A percentile compares a stretch with the other conserved stretches of the same genome.
phyloP scores from a whole-genome alignment of 2,329 filamentous ascomycete species.

The Lasiodiplodia gonubiensis region DNA sequence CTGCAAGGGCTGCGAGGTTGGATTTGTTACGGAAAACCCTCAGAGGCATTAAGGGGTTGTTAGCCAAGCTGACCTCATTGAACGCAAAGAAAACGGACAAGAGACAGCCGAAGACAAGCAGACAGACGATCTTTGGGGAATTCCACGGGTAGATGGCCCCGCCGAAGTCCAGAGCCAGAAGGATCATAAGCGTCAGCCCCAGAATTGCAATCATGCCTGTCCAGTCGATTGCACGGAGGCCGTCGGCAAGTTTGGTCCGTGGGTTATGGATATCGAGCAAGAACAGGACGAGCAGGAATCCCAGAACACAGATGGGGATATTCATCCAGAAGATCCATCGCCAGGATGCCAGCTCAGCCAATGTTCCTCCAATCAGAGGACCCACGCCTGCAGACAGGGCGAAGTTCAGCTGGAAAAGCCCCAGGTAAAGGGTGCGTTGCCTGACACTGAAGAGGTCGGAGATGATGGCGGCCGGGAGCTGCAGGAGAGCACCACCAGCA shows the following conservation, averaged over 20 bases:
- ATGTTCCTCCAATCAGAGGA: conserved; percentile 59
- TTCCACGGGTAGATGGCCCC: conserved; percentile 61
- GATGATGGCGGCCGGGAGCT: conserved; percentile 60
- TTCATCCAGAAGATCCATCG: conserved; percentile 65
- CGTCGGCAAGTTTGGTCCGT: conserved; percentile 54
- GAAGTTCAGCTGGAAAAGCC: conserved; percentile 60
- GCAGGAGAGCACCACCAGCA: conserved; percentile 59
- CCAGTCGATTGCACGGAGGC: conserved; percentile 61
- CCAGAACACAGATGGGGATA: conserved; percentile 56
- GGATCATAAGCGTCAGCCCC: conserved; percentile 57
- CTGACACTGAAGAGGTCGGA: conserved; percentile 61
- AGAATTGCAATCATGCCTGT: conserved; percentile 50
- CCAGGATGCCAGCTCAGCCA: conserved; percentile 55
- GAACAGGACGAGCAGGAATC: conserved; percentile 57
- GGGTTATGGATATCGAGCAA: conserved; percentile 63
- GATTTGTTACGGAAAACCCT: conserved; percentile 64
- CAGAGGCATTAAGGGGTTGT: conserved; percentile 71
- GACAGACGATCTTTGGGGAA: conserved; percentile 60
- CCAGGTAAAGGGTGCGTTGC: conserved; percentile 56
- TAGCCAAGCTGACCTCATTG: conserved; percentile 65
- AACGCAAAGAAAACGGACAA: conserved; percentile 62
- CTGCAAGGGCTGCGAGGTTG: conserved; percentile 62
- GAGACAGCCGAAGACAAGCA: conserved; percentile 58
- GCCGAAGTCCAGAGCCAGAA: conserved; percentile 61
- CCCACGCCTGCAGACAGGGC: conserved; percentile 61